phyloP scores from a whole-genome alignment of 805 yeast genomes.

The Metschnikowia gelsemii region DNA sequence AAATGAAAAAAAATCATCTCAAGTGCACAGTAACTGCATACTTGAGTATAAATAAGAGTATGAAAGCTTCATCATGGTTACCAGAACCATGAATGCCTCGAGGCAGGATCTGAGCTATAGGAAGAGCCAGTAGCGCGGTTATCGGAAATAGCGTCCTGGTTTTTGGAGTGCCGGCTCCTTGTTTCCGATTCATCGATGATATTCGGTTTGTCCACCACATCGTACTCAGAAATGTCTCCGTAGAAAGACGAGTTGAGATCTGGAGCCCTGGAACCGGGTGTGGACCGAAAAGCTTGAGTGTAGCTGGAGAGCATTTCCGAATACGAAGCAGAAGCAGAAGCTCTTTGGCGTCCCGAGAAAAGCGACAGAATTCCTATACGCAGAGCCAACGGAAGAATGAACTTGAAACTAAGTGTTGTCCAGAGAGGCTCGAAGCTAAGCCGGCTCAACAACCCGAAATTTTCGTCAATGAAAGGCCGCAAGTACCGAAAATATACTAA shows the following conservation, averaged over 20 bases:
- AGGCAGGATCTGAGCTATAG: too few relatives aligned
- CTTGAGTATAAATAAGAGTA: not conserved
- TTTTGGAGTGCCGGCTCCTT: not conserved
- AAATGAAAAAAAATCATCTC: too few relatives aligned
- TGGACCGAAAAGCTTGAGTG: slow-evolving; percentile 4
- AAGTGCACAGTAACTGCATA: too few relatives aligned
- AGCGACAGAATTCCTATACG: slow-evolving; percentile 5
- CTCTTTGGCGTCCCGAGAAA: too few relatives aligned
- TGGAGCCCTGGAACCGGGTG: not conserved
- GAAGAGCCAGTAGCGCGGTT: not conserved
- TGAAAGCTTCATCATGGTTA: not conserved
- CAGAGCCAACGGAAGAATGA: slow-evolving; percentile 10
- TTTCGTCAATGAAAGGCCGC: slow-evolving; percentile 31
- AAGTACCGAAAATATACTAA: slow-evolving; percentile 27
- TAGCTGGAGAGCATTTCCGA: slow-evolving; percentile 4
- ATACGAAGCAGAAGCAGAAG: not conserved
- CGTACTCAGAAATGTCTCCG: slow-evolving; percentile 38
- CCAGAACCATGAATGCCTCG: slow-evolving; percentile 7
- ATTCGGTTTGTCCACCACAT: slow-evolving; percentile 33
- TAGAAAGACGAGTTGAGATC: slow-evolving; percentile 1
- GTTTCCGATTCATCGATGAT: slow-evolving; percentile 1
- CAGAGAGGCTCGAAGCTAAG: slow-evolving; percentile 11
- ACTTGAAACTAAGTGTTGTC: slow-evolving; percentile 7
- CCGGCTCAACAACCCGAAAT: slow-evolving; percentile 16
- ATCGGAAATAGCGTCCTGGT: not conserved